Evolutionary conservation across 2,329 filamentous ascomycete genomes (phyloP).

Genomic region (Venturia pyrina): DNA sequence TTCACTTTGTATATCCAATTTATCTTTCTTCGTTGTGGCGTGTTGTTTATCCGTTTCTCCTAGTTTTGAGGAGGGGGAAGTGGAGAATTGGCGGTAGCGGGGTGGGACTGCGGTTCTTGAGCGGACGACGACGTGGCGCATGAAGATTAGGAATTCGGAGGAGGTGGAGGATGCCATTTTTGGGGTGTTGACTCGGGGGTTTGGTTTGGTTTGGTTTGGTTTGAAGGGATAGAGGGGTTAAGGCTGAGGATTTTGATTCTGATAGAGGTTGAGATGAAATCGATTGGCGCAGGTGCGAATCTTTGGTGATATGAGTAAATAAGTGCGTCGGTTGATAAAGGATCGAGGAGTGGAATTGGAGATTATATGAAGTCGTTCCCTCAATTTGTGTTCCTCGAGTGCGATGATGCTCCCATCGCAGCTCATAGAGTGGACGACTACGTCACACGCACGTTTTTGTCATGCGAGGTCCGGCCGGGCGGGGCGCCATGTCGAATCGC

Average conservation of each 20-base stretch:
- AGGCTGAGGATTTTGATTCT: neutral
- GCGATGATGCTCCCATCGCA: neutral
- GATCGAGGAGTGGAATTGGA: too few relatives aligned
- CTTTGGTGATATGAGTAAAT: neutral
- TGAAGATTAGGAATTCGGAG: slow-evolving; percentile 30
- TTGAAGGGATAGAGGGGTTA: neutral
- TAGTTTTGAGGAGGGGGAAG: neutral
- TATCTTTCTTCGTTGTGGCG: slow-evolving; percentile 20
- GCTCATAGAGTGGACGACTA: neutral
- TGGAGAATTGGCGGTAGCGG: neutral
- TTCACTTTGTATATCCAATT: slow-evolving; percentile 14
- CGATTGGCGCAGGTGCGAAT: neutral
- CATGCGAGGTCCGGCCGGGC: neutral
- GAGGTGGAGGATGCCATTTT: slow-evolving; percentile 25
- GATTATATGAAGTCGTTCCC: neutral
- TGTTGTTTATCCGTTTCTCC: neutral
- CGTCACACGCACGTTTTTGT: neutral
- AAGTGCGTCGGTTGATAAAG: too few relatives aligned
- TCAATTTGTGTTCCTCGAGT: neutral
- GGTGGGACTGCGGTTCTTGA: slow-evolving; percentile 1
- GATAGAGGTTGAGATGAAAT: neutral
- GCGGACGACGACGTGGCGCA: slow-evolving; percentile 19
- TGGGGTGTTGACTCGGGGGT: neutral
- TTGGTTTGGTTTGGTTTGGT: neutral
- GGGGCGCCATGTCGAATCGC: neutral